Base-by-base conservation (phyloP, 345 rosid genomes). In the Eutrema japonicum region DNA sequence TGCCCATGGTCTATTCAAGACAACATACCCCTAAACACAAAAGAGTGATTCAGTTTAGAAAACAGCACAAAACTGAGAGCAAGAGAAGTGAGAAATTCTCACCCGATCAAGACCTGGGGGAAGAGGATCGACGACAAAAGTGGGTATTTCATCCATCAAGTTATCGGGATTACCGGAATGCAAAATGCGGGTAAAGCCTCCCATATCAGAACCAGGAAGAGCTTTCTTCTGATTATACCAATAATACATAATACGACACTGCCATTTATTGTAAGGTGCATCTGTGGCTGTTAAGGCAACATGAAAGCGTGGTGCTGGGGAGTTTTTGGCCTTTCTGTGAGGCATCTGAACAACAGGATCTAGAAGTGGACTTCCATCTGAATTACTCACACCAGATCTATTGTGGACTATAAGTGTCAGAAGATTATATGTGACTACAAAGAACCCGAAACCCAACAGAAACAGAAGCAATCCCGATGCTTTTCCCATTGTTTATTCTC, bases 1-100 rank as follows among this genome's bases (percentile, higher is more conserved):
- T 3, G 99, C 99, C 96, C 99, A 95, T 22, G 99, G 99, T 78
- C 99, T 87, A 76, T 95, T 92, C 67, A 95, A 83, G 73, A 95
- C 99, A 68, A 92, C 84, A 75, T 95, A 95, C 41, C 99, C 97
- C 99, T 95, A 89, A n/a, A 69, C 4, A 61, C 49, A 72, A 45
- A 46, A 14, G 27, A 70, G 58, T 32, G 70, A 57, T 10, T 70
- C 55, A 64, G 6, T 13, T 54, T 3, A 41, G 5, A 27, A 12
- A 5, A 30, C 8, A 67, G n/a, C 45, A 13, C 18, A 64, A 32
- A 13, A 8, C 2, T 10, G 1, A 59, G 37, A 32, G 35, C 54
- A 64, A 57, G 30, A 1, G 50, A 52, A 43, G 40, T 7, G 6
- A 49, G 41, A 32, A 48, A 32, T 4, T 0, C 87, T 76, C 61